phyloP scores from a whole-genome alignment of 2,329 filamentous ascomycete genomes.

The Penicillium olsonii region DNA sequence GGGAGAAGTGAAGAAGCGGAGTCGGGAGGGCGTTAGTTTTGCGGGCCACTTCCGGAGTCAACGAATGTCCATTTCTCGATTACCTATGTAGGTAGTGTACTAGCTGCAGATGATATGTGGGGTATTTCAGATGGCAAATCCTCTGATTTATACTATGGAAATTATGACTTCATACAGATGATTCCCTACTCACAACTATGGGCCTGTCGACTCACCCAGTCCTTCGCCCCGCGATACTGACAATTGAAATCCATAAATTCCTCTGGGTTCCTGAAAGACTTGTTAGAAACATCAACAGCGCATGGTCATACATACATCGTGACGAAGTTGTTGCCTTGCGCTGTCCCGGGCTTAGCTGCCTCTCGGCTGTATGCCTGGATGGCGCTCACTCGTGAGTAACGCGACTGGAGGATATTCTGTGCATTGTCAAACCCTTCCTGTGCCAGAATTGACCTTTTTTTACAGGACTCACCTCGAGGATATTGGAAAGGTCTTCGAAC shows the following conservation, averaged over 20 bases:
- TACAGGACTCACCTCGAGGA: constrained; percentile 9
- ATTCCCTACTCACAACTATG: too few relatives aligned
- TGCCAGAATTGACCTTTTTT: not conserved
- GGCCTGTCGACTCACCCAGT: not conserved
- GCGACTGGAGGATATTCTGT: constrained; percentile 14
- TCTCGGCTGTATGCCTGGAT: constrained; percentile 18
- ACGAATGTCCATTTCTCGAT: too few relatives aligned
- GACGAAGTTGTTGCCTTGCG: constrained; percentile 6
- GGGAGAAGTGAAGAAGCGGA: not conserved
- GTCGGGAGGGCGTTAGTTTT: constrained; percentile 1
- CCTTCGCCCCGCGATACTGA: constrained; percentile 13
- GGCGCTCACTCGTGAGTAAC: constrained; percentile 12
- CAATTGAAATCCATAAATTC: constrained; percentile 21
- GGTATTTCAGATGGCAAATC: too few relatives aligned
- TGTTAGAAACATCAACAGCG: not conserved
- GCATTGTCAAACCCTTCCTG: not conserved
- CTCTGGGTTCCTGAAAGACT: constrained; percentile 13
- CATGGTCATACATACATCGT: constrained; percentile 9
- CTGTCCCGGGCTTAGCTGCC: constrained; percentile 16
- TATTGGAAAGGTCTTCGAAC: not conserved
- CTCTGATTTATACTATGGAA: too few relatives aligned
- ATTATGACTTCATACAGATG: too few relatives aligned
- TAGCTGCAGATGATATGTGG: too few relatives aligned
- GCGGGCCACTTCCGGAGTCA: constrained; percentile 9
- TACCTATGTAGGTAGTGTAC: too few relatives aligned